Evolutionary conservation across 177 flowering plant species (phyloP).

Genomic region (Tripterygium wilfordii): DNA sequence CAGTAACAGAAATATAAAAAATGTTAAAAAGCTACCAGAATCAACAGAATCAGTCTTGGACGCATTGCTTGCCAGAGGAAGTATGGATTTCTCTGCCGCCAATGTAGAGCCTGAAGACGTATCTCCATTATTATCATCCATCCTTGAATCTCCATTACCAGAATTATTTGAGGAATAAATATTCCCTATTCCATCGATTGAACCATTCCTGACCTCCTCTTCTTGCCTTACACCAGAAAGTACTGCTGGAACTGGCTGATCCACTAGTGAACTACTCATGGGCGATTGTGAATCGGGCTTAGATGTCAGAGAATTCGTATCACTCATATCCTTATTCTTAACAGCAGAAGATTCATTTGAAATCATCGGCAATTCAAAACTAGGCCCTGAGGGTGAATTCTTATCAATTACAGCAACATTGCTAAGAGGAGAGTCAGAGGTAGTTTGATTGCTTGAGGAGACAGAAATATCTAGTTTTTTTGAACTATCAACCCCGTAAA

Average conservation of each 20-base stretch:
- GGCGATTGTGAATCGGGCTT: slow-evolving; percentile 11
- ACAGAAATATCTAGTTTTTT: slow-evolving; percentile 13
- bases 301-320: slow-evolving; percentile 1
- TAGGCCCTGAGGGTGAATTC: slow-evolving; percentile 4
- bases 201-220: not conserved
- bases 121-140: not conserved
- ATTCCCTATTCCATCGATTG: not conserved
- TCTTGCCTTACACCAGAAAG: slow-evolving; percentile 2
- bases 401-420: slow-evolving; percentile 10
- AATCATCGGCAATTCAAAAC: not conserved
- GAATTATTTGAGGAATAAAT: not conserved
- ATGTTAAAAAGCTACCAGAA: slow-evolving; percentile 12
- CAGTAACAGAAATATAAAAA: too few species aligned
- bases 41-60: slow-evolving; percentile 4
- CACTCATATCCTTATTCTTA: slow-evolving; percentile 7
- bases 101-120: not conserved
- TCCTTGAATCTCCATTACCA: not conserved
- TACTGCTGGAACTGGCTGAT: too few species aligned
- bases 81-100: slow-evolving; percentile 4
- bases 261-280: not conserved
- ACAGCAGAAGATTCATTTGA: not conserved
- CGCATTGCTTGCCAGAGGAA: slow-evolving; percentile 2
- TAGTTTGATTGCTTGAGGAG: slow-evolving; percentile 12
- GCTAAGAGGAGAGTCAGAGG: not conserved
- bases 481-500: slow-evolving; percentile 28